Base-by-base conservation (phyloP, 2,329 filamentous ascomycete genomes). In the Cytospora paraplurivora region DNA sequence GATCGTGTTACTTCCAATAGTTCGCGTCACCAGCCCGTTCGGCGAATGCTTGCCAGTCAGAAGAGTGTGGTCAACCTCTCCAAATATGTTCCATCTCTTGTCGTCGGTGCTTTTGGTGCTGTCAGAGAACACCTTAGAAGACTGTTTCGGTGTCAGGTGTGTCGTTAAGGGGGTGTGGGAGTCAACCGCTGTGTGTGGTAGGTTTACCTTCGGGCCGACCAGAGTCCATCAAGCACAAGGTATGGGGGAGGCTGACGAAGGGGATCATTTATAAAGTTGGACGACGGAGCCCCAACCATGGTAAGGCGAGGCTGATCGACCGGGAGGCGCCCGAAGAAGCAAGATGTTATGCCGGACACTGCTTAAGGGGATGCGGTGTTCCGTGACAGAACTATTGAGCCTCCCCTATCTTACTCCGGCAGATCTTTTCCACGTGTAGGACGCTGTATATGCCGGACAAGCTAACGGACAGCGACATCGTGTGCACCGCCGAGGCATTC, bases 361-460 rank as follows among this genome's bases (percentile, higher is more conserved):
- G 12, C n/a, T 47, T 21, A 10, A 19, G n/a, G n/a, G 21, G 44
- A 47, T 19, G 44, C 44, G 12, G 44, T 47, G 44, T 11, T 17
- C n/a, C n/a, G 44, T 47, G 44, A 47, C 44, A 21, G 8, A 21
- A 11, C 44, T 47, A 7, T 37, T 47, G n/a, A 11, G 21, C n/a
- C 44, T 19, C 21, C 44, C 37, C 19, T 5, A 7, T 32, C 58
- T 41, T 32, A 8, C 27, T 21, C 50, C 32, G 38, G 52, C 19
- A 44, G 37, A n/a, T 53, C 35, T 17, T 54, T 32, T 11, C 12
- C 51, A 47, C 11, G 50, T n/a, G 27, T 47, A n/a, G 57, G 32
- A 54, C 32, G 10, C 51, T 27, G 44, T n/a, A 54, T 41, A 54
- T 52, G 50, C 52, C 58, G 58, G 58, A 60, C 58, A 49, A 19